Conservation (phyloP, 306 rosid species). For the Prunus persica region DNA sequence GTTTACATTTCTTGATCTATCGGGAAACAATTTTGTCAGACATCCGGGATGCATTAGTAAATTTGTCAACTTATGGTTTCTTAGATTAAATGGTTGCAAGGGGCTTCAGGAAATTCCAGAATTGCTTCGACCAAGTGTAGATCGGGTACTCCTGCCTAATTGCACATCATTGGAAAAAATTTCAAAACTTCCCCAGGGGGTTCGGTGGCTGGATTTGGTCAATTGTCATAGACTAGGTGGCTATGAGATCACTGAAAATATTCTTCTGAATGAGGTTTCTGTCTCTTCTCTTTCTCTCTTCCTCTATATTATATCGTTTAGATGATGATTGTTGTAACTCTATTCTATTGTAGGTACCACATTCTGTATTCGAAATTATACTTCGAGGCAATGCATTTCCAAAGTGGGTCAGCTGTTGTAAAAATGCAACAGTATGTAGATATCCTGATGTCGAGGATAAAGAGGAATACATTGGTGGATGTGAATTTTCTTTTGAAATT, state of each 20-base stretch:
- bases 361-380: too few relatives aligned
- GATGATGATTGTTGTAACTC: too few relatives aligned
- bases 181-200: background rate
- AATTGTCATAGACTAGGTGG: background rate
- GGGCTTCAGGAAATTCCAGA: background rate
- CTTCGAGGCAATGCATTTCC: too few relatives aligned
- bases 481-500: too few relatives aligned
- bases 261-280: background rate
- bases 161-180: background rate
- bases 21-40: background rate
- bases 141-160: accelerated
- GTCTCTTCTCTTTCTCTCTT: too few relatives aligned
- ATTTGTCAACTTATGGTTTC: background rate
- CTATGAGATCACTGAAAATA: background rate
- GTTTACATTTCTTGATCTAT: background rate
- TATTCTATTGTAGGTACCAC: too few relatives aligned
- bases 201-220: background rate
- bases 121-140: background rate
- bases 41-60: background rate
- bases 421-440: too few relatives aligned
- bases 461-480: too few relatives aligned
- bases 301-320: too few relatives aligned
- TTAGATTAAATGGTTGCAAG: background rate
- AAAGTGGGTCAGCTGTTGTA: too few relatives aligned
- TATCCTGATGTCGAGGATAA: too few relatives aligned